Evolutionary conservation across 2,329 filamentous ascomycete species (phyloP).

Genomic region (Lachnellula hyalina): DNA sequence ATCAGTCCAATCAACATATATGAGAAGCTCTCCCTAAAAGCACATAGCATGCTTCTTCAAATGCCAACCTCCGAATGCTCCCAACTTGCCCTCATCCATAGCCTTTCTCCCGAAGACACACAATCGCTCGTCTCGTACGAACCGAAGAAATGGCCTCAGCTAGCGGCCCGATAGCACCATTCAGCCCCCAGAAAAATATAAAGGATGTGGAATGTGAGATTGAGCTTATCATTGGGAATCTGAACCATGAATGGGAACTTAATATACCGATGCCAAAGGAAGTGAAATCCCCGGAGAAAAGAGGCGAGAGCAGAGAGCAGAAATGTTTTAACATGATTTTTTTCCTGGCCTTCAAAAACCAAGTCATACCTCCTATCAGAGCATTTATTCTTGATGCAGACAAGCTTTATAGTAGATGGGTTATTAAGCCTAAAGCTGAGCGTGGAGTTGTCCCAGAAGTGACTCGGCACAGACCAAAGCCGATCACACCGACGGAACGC

Average conservation of each 20-base stretch:
- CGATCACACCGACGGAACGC: slow-evolving; percentile 1
- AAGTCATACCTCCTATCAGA: not conserved
- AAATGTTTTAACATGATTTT: slow-evolving; percentile 7
- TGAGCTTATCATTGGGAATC: slow-evolving; percentile 1
- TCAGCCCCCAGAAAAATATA: not conserved
- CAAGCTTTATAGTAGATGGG: slow-evolving; percentile 4
- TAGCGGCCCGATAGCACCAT: not conserved
- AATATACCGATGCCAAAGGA: not conserved
- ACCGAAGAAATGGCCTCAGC: not conserved
- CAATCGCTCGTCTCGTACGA: too few relatives aligned
- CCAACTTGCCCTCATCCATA: too few relatives aligned
- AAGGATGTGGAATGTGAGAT: not conserved
- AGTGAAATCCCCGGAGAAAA: slow-evolving; percentile 3
- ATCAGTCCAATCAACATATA: too few relatives aligned
- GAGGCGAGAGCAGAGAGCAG: not conserved
- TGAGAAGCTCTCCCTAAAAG: too few relatives aligned
- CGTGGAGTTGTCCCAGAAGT: slow-evolving; percentile 7
- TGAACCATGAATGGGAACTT: slow-evolving; percentile 8
- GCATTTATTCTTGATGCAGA: slow-evolving; percentile 3
- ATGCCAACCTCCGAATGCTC: too few relatives aligned
- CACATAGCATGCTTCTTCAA: too few relatives aligned
- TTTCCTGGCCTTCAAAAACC: slow-evolving; percentile 5
- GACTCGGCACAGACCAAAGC: not conserved
- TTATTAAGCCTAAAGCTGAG: slow-evolving; percentile 10
- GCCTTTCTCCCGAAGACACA: too few relatives aligned